Percentiles rank a stretch among this genome's conserved stretches.
These are phyloP conservation scores for Cladosporium halotolerans DNA, from an alignment of 2,329 filamentous ascomycete genomes.

Conservation along the genomic window DNA sequence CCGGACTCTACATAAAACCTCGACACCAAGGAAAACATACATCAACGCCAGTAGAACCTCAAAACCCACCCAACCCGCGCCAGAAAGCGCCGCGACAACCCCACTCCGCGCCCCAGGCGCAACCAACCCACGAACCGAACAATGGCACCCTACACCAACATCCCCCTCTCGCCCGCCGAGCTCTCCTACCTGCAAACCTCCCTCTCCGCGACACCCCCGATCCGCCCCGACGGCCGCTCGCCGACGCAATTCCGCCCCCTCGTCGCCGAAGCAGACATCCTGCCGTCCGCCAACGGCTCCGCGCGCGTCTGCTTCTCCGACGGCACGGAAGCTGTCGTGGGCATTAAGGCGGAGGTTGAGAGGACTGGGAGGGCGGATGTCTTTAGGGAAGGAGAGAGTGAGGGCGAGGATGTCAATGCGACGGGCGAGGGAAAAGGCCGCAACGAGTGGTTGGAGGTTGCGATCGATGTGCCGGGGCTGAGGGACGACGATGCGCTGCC, in stretches of 20 bases:
- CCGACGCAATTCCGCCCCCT: constrained; percentile 85
- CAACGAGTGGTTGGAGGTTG: constrained; percentile 79
- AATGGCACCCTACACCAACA: constrained; percentile 56
- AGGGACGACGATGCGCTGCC: constrained; percentile 87
- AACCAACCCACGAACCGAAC: not conserved
- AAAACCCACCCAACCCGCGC: no score
- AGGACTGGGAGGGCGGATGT: constrained; percentile 48
- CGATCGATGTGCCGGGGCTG: constrained; percentile 84
- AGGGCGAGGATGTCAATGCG: constrained; percentile 27
- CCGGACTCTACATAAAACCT: no score
- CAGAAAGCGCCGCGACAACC: not conserved
- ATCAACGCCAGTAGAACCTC: no score
- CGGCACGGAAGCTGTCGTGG: constrained; percentile 91
- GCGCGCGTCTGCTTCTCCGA: constrained; percentile 91
- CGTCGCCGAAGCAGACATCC: constrained; percentile 80
- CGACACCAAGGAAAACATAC: no score
- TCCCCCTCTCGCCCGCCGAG: constrained; percentile 86
- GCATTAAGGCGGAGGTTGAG: constrained; percentile 91
- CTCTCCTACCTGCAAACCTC: constrained; percentile 91
- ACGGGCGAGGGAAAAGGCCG: constrained; percentile 37
- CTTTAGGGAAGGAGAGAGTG: constrained; percentile 34
- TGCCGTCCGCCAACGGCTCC: constrained; percentile 85
- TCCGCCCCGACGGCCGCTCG: constrained; percentile 80
- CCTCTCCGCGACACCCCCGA: constrained; percentile 71
- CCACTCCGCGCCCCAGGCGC: not conserved